Conservation (phyloP, 148 eudicot species). For the Selenicereus undatus region DNA sequence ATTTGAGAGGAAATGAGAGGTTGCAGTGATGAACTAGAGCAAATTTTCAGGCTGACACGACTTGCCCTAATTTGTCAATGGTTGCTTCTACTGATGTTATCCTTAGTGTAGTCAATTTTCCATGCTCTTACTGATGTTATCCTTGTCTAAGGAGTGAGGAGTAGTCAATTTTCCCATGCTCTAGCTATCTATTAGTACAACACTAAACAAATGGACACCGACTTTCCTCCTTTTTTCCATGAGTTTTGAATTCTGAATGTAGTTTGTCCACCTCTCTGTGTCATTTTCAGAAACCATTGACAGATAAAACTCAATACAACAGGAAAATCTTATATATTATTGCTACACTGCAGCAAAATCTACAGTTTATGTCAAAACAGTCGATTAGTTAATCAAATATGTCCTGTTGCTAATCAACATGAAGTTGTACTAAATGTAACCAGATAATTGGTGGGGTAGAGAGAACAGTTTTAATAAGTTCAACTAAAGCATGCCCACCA, state of each 20-base stretch:
- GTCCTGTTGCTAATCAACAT: constrained; percentile 13
- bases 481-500: background rate
- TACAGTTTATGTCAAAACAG: background rate
- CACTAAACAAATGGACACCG: background rate
- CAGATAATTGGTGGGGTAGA: background rate
- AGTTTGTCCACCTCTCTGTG: constrained; percentile 10
- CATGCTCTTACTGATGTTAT: background rate
- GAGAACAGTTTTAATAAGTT: background rate
- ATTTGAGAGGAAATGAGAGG: background rate
- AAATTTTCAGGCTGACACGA: too few species aligned
- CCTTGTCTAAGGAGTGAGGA: too few species aligned
- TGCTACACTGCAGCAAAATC: background rate
- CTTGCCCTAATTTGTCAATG: too few species aligned
- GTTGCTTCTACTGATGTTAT: too few species aligned
- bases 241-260: constrained; percentile 4
- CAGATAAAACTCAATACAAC: constrained; percentile 2
- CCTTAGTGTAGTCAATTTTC: too few species aligned
- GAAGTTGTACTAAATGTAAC: background rate
- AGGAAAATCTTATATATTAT: constrained; percentile 12
- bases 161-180: background rate
- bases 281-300: constrained; percentile 20
- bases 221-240: background rate
- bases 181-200: background rate
- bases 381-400: background rate
- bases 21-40: background rate